Evolutionary conservation across 2,329 filamentous ascomycete genomes (phyloP), one percentile per base, ranked within the genome.

Genomic region (Zasmidium citrigriseum): DNA sequence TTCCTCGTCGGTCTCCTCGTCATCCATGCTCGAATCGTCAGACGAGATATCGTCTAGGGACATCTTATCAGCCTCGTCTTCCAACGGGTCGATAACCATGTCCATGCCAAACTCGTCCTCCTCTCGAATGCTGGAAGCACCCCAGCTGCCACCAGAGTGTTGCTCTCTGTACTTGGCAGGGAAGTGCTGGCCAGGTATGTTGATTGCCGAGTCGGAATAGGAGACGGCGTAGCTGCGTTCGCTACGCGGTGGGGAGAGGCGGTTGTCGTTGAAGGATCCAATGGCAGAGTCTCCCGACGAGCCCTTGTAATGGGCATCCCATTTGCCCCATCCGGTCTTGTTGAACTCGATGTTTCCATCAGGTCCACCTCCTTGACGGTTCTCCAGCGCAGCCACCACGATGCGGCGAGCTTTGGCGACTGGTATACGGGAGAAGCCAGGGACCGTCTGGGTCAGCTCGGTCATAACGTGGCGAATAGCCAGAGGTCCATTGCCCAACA

Each of bases 251-350:
- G 82, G 80, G 55, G 81, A 83, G 44, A 75, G 61, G 54, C 70
- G 64, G 46, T 65, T 67, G 22, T 73, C 71, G 46, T 65, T 63
- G 64, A 71, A 79, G 16, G 72, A 73, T 51, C 77, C 75, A 38
- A 73, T 64, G 22, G 60, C 70, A n/a, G 71, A 71, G 58, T 72
- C 70, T 25, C 67, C 61, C 10, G 69, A 68, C 11, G 65, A 67
- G 55, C 88, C 90, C 68, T 86, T 86, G 72, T 86, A 83, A 72
- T 87, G 87, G 61, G 93, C 95, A 75, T 96, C 90, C 93, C 93
- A 99, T 65, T 92, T 87, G 59, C 95, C 95, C 93, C 93, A 98
- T 71, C 93, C 93, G 59, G 97, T 91, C 81, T 98, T 98, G 75
- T 96, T 90, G 72, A 96, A 98, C 71, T 88, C 83, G 68, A 95